A percentile compares a stretch with the other conserved stretches of the same genome.
Conservation (phyloP, 2,329 filamentous ascomycete genomes). For the Colletotrichum somersetense region DNA sequence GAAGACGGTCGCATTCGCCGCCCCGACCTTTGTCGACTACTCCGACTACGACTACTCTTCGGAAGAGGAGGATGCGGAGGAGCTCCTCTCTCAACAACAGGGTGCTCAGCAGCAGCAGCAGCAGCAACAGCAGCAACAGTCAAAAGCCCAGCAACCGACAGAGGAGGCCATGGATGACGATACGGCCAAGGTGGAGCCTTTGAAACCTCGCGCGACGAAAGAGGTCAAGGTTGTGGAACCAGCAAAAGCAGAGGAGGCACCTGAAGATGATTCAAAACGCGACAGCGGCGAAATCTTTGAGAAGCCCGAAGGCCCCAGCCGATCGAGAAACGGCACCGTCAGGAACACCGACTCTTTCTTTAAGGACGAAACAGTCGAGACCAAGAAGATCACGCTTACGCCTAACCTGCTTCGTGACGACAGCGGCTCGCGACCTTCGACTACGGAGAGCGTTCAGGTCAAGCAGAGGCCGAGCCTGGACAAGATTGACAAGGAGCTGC, state of each 20-base stretch:
- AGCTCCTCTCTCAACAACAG: slow-evolving; percentile 55
- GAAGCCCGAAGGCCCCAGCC: slow-evolving; percentile 64
- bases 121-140: slow-evolving; percentile 47
- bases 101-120: slow-evolving; percentile 49
- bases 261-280: slow-evolving; percentile 55
- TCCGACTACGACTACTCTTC: slow-evolving; percentile 88
- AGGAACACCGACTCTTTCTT: slow-evolving; percentile 97
- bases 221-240: slow-evolving; percentile 54
- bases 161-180: slow-evolving; percentile 60
- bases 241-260: slow-evolving; percentile 47
- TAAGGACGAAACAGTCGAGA: slow-evolving; percentile 94
- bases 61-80: slow-evolving; percentile 75
- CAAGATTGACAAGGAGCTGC: slow-evolving; percentile 68
- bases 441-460: slow-evolving; percentile 67
- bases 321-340: slow-evolving; percentile 86
- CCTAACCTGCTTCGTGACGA: slow-evolving; percentile 93
- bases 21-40: slow-evolving; percentile 89
- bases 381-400: slow-evolving; percentile 96
- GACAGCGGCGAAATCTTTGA: slow-evolving; percentile 78
- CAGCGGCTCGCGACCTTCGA: slow-evolving; percentile 62
- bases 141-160: slow-evolving; percentile 45
- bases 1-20: slow-evolving; percentile 88
- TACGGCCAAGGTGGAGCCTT: slow-evolving; percentile 66
- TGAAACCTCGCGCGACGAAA: slow-evolving; percentile 62
- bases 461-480: slow-evolving; percentile 79